phyloP scores from a whole-genome alignment of 2,329 filamentous ascomycete genomes.

The Curvularia verruculosa region DNA sequence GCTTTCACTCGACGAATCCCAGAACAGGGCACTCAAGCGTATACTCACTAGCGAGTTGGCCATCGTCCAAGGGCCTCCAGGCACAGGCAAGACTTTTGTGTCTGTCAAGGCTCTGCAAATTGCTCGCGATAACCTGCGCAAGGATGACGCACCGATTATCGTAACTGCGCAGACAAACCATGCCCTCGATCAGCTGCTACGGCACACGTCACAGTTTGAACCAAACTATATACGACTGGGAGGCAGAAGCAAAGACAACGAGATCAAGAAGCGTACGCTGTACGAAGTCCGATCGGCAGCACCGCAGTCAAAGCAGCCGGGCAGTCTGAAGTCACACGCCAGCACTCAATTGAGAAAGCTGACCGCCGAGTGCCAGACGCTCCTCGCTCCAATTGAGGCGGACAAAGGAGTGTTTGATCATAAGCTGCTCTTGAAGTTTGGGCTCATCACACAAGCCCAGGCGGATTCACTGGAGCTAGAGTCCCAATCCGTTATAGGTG shows the following conservation, averaged over 20 bases:
- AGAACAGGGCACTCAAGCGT: slow-evolving; percentile 69
- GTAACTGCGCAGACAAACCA: slow-evolving; percentile 89
- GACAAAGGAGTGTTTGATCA: slow-evolving; percentile 31
- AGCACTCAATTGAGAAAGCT: slow-evolving; percentile 50
- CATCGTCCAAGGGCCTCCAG: slow-evolving; percentile 83
- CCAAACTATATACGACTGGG: slow-evolving; percentile 70
- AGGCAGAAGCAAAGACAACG: slow-evolving; percentile 69
- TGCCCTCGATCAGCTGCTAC: slow-evolving; percentile 81
- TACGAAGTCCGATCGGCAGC: slow-evolving; percentile 61
- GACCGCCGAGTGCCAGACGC: slow-evolving; percentile 26
- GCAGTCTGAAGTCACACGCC: slow-evolving; percentile 51
- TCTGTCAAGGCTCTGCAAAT: slow-evolving; percentile 74
- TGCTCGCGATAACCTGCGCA: slow-evolving; percentile 64
- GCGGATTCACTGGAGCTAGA: slow-evolving; percentile 64
- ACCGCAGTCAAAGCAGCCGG: slow-evolving; percentile 34
- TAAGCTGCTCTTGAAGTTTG: slow-evolving; percentile 58
- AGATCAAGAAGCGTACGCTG: slow-evolving; percentile 70
- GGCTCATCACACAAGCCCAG: slow-evolving; percentile 68
- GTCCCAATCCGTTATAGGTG: slow-evolving; percentile 52
- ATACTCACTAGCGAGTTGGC: slow-evolving; percentile 76
- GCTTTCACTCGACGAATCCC: slow-evolving; percentile 70
- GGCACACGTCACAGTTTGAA: slow-evolving; percentile 67
- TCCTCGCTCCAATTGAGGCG: slow-evolving; percentile 36
- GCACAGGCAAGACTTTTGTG: slow-evolving; percentile 80
- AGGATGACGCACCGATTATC: slow-evolving; percentile 70